Evolutionary conservation across 345 rosid species (phyloP), one percentile per base, ranked within the genome.

Genomic region (Brassica cretica): DNA sequence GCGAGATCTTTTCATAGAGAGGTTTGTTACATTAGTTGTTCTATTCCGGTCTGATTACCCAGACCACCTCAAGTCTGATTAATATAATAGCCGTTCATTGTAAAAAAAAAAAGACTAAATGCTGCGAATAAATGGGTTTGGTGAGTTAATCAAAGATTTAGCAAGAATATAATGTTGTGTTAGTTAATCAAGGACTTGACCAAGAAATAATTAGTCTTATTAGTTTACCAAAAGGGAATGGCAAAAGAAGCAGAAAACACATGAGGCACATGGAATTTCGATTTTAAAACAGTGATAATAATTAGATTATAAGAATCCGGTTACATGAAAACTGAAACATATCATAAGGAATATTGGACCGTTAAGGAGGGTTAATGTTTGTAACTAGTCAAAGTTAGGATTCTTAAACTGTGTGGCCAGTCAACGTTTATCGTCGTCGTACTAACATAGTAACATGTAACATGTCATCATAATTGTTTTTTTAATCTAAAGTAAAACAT

Each of bases 221-320:
- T 64, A 70, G 37, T 59, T 66, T 49, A 49, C 39, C 46, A 68
- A 66, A 11, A 66, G 19, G 64, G 24, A 56, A 46, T 51, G 25
- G 39, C 44, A 44, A 29, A 18, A 68, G 78, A 63, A 69, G 66
- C 75, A 74, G 78, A 79, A 74, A 79, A 79, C 78, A 74, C 78
- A 79, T 68, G 82, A 68, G 71, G 66, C 82, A 79, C 75, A 79
- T 79, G 82, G 59, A 73, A 51, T 60, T 61, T 11, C 12, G 66
- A 35, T 58, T 78, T 66, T 58, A 5, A 3, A 29, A 72, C 16
- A 64, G 6, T 35, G 7, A 25, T 71, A 21, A 72, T n/a, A 51
- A 44, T 32, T 29, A 65, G 1, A 19, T 16, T 33, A 15, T 25
- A 64, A 49, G 25, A 60, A 73, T 68, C 62, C 63, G 74, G 59